Base-by-base conservation (phyloP, 495 filamentous ascomycete species). In the Echria macrotheca region DNA sequence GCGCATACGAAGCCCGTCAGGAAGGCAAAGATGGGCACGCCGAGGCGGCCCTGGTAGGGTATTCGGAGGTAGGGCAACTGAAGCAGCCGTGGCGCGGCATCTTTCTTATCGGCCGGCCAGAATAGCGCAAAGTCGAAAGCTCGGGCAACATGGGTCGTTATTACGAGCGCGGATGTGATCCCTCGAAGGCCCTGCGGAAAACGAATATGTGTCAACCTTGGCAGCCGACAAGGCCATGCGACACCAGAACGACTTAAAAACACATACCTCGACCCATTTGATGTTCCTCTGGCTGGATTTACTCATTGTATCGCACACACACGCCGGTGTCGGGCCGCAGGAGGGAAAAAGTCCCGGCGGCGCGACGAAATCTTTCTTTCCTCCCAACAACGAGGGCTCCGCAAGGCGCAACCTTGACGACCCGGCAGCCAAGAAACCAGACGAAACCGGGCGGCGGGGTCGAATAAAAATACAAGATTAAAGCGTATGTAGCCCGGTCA, bases 1-100 rank as follows among this genome's bases (percentile, higher is more conserved):
- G 81, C 78, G 60, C 80, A 83, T 15, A 85, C 81, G 57, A 82
- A 85, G 50, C 81, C 82, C 2, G 82, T 83, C 24, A 85, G 65
- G 50, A 85, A 77, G 43, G 79, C 78, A 60, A 85, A 85, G 50
- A 83, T 79, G 28, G 80, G 75, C 25, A 85, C 80, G 38, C 82
- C 81, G 22, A 83, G 69, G 40, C 77, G 75, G 29, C 80, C 82
- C 59, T 84, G 82, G 67, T 71, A 74, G 7, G 79, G 74, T 21
- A 84, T 74, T 6, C 82, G 80, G n/a, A 84, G 57, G 45, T 82
- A 67, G 10, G 81, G 81, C 44, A 71, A 68, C 57, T 85, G 81
- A 2, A 84, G 62, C 11, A 82, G 47, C 23, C 74, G 71, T 10
- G 79, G 75, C 0, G 69, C 22, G 2, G 54, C 57, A 39, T 73